Evolutionary conservation across 805 yeast genomes (phyloP).

Genomic region (Saccharomycopsis sp.): DNA sequence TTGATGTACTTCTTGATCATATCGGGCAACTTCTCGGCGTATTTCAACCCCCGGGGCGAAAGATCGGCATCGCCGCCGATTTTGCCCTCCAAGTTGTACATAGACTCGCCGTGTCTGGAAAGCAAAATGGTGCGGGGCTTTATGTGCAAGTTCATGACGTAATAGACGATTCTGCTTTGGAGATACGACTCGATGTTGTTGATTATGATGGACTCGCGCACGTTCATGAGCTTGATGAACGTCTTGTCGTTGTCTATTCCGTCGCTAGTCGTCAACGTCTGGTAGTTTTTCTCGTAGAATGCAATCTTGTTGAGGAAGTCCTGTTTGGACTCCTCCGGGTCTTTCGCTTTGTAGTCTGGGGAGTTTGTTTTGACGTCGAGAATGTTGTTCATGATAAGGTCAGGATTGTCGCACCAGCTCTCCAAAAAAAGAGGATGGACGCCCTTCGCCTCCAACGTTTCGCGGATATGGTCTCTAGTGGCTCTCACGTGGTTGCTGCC

Average conservation of each 20-base stretch:
- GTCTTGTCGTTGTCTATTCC: constrained; percentile 54
- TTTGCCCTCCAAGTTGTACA: constrained; percentile 85
- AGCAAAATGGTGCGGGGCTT: constrained; percentile 90
- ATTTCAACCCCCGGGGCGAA: constrained; percentile 72
- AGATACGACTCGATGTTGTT: constrained; percentile 83
- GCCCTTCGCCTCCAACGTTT: constrained; percentile 52
- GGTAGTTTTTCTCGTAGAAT: constrained; percentile 67
- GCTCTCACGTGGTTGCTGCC: constrained; percentile 82
- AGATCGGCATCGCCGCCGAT: constrained; percentile 89
- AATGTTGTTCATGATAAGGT: constrained; percentile 70
- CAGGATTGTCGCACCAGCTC: constrained; percentile 81
- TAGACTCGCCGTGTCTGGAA: constrained; percentile 93
- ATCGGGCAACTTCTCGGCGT: constrained; percentile 62
- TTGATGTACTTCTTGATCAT: constrained; percentile 43
- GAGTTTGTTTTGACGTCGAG: constrained; percentile 81
- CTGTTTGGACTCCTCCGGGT: constrained; percentile 61
- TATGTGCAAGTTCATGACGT: constrained; percentile 91
- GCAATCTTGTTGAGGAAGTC: constrained; percentile 72
- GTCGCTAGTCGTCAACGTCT: constrained; percentile 55
- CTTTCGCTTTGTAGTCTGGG: constrained; percentile 68
- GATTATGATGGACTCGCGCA: constrained; percentile 80
- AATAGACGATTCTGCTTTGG: constrained; percentile 89
- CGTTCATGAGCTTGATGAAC: constrained; percentile 81
- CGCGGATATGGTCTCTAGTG: constrained; percentile 59
- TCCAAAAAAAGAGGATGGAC: constrained; percentile 91